Conservation (phyloP, 768 basidiomycete species). For the Suillus discolor region DNA sequence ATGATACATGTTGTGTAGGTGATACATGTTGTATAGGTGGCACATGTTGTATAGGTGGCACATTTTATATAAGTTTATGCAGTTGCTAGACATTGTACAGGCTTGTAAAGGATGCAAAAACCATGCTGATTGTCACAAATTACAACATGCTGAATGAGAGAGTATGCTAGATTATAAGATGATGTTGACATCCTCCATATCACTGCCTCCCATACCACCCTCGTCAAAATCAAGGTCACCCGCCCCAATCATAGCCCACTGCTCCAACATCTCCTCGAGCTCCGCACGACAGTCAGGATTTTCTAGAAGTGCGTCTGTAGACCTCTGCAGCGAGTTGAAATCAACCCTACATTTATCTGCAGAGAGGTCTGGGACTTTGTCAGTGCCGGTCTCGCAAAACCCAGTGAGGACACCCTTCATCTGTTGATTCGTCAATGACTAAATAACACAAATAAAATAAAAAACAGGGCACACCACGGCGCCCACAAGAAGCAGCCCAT, state of each 20-base stretch:
- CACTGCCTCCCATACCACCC: not conserved
- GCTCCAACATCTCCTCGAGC: not conserved
- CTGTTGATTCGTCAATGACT: too few species aligned
- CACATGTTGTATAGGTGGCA: too few species aligned
- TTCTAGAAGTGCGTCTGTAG: not conserved
- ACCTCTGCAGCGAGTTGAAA: not conserved
- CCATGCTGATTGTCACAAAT: not conserved
- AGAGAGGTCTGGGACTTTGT: not conserved
- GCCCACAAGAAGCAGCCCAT: too few species aligned
- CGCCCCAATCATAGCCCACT: not conserved
- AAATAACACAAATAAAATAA: too few species aligned
- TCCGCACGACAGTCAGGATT: not conserved
- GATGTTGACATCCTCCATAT: slow-evolving; percentile 1
- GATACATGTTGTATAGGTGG: too few species aligned
- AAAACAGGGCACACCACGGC: too few species aligned
- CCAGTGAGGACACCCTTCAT: too few species aligned
- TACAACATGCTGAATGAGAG: not conserved
- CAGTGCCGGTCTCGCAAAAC: not conserved
- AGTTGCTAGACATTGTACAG: not conserved
- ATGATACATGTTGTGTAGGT: too few species aligned
- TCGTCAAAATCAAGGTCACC: not conserved
- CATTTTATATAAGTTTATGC: too few species aligned
- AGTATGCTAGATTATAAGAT: not conserved
- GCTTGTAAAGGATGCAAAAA: not conserved
- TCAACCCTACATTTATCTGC: not conserved